Evolutionary conservation across 305 asterid species (phyloP).

Genomic region (Withania somnifera): DNA sequence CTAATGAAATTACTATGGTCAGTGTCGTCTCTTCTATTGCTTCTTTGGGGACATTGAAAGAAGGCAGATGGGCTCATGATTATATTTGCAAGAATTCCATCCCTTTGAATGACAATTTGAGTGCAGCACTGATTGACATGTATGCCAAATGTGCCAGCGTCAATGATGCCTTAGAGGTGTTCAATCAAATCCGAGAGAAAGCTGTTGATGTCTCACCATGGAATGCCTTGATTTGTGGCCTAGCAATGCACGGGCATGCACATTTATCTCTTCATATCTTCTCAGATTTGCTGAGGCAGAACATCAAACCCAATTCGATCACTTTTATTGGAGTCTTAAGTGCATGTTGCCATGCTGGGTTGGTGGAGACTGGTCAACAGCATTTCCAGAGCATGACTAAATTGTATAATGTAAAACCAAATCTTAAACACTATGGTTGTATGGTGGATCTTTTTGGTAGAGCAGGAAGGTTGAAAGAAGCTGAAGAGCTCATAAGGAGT

Average conservation of each 20-base stretch:
- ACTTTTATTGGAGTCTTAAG: constrained; percentile 73
- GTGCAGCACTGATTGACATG: constrained; percentile 82
- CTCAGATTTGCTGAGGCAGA: constrained; percentile 43
- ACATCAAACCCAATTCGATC: constrained; percentile 41
- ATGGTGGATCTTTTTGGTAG: constrained; percentile 88
- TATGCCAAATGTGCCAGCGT: constrained; percentile 89
- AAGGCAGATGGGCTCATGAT: constrained; percentile 72
- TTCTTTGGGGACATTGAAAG: constrained; percentile 44
- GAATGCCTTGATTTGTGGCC: constrained; percentile 86
- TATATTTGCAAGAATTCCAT: constrained; percentile 41
- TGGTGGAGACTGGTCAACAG: constrained; percentile 59
- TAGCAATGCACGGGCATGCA: constrained; percentile 86
- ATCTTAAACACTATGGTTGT: constrained; percentile 82
- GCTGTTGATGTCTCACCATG: constrained; percentile 60
- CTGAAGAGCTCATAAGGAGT: constrained; percentile 48
- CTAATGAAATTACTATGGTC: constrained; percentile 84
- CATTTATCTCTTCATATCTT: constrained; percentile 44
- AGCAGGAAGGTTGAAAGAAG: constrained; percentile 71
- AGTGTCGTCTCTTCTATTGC: constrained; percentile 73
- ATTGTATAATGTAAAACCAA: constrained; percentile 46
- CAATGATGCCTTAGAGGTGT: constrained; percentile 45
- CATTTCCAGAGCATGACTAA: constrained; percentile 61
- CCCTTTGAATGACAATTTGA: constrained; percentile 49
- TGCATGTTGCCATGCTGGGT: constrained; percentile 90
- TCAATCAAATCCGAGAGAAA: constrained; percentile 39